Percentiles rank a stretch among this genome's conserved stretches.
Evolutionary conservation across 192 early-diverging fungal genomes (phyloP).

Genomic region (Haplosporangium gracile): DNA sequence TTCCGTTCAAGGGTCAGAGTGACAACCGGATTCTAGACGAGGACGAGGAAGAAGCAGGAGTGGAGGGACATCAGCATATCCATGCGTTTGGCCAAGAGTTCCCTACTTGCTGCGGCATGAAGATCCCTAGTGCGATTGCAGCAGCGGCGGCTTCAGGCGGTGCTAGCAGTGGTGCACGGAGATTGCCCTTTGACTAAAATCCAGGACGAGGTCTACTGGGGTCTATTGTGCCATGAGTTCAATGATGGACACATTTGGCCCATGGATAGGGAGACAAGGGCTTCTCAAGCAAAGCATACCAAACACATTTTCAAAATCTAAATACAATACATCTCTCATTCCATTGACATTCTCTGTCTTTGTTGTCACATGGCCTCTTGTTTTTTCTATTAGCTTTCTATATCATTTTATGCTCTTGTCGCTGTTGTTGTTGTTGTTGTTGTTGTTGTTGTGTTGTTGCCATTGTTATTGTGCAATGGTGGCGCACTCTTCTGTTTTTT

Average conservation of each 20-base stretch:
- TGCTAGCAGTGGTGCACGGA: conserved; percentile 32
- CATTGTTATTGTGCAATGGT: no score
- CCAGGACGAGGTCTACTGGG: not conserved
- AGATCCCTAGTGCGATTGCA: conserved; percentile 85
- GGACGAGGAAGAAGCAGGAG: conserved; percentile 65
- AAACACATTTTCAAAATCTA: no score
- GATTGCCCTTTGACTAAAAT: conserved; percentile 59
- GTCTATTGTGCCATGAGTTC: not conserved
- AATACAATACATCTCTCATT: not conserved
- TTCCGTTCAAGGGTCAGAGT: conserved; percentile 76
- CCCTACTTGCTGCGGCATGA: conserved; percentile 86
- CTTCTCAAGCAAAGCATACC: no score
- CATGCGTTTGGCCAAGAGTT: conserved; percentile 86
- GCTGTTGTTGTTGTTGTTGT: no score
- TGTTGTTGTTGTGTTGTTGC: no score
- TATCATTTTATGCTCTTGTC: no score
- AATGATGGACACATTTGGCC: no score
- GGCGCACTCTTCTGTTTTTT: not conserved
- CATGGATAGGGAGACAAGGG: no score
- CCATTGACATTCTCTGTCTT: not conserved
- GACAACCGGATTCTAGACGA: conserved; percentile 51
- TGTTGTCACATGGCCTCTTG: not conserved
- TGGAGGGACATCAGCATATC: conserved; percentile 67
- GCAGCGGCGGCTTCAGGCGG: conserved; percentile 66
- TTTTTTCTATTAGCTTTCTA: no score